Evolutionary conservation across 2,329 filamentous ascomycete species (phyloP).

Genomic region (Penicillium sp.): DNA sequence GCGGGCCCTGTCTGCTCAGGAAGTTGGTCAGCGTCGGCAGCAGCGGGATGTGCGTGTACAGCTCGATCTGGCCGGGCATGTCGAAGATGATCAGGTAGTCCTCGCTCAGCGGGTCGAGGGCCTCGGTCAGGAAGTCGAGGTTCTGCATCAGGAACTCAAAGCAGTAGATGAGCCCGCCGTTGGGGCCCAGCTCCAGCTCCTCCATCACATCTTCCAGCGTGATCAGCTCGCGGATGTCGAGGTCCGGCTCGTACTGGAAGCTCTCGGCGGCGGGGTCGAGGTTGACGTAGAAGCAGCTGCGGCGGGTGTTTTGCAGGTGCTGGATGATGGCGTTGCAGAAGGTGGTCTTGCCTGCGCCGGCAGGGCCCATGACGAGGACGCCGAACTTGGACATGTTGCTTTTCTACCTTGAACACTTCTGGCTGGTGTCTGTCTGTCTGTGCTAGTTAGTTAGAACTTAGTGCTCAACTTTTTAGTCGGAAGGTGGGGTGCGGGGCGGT

Average conservation of each 20-base stretch:
- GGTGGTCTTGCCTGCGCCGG: constrained; percentile 93
- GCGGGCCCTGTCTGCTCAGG: constrained; percentile 69
- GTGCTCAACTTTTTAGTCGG: too few species aligned
- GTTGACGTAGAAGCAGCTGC: constrained; percentile 97
- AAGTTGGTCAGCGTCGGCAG: constrained; percentile 79
- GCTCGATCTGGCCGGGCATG: constrained; percentile 97
- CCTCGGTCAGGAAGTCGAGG: constrained; percentile 83
- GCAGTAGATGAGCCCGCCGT: constrained; percentile 91
- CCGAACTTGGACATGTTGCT: constrained; percentile 83
- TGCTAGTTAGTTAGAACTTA: too few species aligned
- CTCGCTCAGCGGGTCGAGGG: constrained; percentile 79
- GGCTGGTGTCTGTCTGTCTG: too few species aligned
- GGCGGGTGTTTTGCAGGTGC: constrained; percentile 81
- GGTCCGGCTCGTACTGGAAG: constrained; percentile 85
- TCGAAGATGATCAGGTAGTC: constrained; percentile 98
- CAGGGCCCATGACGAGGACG: constrained; percentile 91
- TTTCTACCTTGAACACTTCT: background rate
- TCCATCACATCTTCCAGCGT: constrained; percentile 95
- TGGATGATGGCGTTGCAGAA: constrained; percentile 93
- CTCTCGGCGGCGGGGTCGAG: constrained; percentile 93
- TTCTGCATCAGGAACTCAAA: constrained; percentile 96
- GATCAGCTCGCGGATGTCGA: constrained; percentile 94
- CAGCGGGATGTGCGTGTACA: constrained; percentile 95
- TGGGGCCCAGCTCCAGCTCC: constrained; percentile 83
- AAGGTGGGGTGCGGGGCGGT: constrained; percentile 9